Evolutionary conservation across 208 protist genomes (phyloP).

Genomic region (Wallacemonas sp.): DNA sequence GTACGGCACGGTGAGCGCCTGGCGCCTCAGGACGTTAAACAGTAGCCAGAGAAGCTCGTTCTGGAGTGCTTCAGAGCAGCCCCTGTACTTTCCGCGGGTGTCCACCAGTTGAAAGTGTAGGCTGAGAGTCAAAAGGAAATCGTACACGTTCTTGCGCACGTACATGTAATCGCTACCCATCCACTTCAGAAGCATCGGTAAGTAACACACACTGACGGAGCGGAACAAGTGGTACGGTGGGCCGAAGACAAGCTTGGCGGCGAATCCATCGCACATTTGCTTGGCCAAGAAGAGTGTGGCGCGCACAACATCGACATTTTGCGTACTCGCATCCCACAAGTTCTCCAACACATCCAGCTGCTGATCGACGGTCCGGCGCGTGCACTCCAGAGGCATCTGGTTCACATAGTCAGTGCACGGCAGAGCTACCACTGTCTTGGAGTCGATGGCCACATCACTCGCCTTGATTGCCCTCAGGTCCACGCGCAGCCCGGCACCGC

Average conservation of each 20-base stretch:
- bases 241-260: slow-evolving; percentile 70
- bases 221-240: slow-evolving; percentile 70
- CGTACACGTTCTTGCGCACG: slow-evolving; percentile 87
- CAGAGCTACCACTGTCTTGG: not conserved
- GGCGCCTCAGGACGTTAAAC: slow-evolving; percentile 52
- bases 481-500: not conserved
- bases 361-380: slow-evolving; percentile 50
- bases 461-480: not conserved
- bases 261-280: slow-evolving; percentile 83
- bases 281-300: slow-evolving; percentile 81
- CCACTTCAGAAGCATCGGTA: slow-evolving; percentile 72
- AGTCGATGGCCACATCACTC: not conserved
- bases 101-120: slow-evolving; percentile 87
- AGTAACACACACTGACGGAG: slow-evolving; percentile 74
- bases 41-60: slow-evolving; percentile 81
- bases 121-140: slow-evolving; percentile 78
- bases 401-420: slow-evolving; percentile 68
- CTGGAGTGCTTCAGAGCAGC: slow-evolving; percentile 73
- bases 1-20: slow-evolving; percentile 44
- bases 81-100: slow-evolving; percentile 48
- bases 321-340: slow-evolving; percentile 73
- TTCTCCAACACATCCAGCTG: slow-evolving; percentile 61
- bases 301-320: slow-evolving; percentile 54
- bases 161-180: slow-evolving; percentile 88
- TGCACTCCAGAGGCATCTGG: slow-evolving; percentile 72